These are phyloP conservation scores for Curvularia hawaiiensis DNA, from an alignment of 2,329 filamentous ascomycete species.

Conservation along the genomic window DNA sequence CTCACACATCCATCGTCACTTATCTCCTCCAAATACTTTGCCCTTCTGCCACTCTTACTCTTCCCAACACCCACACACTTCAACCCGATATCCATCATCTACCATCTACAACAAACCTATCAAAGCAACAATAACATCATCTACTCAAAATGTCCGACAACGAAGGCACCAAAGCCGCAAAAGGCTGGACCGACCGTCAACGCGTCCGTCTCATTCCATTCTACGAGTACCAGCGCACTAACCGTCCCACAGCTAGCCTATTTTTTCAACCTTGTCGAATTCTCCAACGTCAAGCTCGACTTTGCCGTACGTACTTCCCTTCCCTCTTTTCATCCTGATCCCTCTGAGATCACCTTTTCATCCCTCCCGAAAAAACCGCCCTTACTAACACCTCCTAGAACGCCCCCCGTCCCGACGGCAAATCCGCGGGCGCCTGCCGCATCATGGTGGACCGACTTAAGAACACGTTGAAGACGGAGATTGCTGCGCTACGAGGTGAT, in stretches of 20 bases:
- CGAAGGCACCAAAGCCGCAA: slow-evolving; percentile 2
- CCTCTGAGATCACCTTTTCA: not conserved
- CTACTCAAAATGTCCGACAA: slow-evolving; percentile 11
- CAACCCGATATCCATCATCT: too few relatives aligned
- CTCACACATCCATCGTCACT: too few relatives aligned
- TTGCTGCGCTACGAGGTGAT: slow-evolving; percentile 21
- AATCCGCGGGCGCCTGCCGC: slow-evolving; percentile 25
- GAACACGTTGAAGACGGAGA: slow-evolving; percentile 20
- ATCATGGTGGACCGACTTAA: slow-evolving; percentile 29
- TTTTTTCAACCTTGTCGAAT: slow-evolving; percentile 19
- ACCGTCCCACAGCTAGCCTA: slow-evolving; percentile 20
- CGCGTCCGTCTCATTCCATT: slow-evolving; percentile 12
- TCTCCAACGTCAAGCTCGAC: slow-evolving; percentile 21
- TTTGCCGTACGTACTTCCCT: slow-evolving; percentile 14
- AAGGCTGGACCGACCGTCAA: slow-evolving; percentile 26
- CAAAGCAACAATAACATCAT: not conserved
- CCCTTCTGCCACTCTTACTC: not conserved
- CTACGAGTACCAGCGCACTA: not conserved
- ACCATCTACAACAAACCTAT: not conserved
- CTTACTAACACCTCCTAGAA: slow-evolving; percentile 15
- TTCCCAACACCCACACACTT: not conserved
- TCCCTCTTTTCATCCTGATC: not conserved
- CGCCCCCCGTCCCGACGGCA: slow-evolving; percentile 23
- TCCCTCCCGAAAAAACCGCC: not conserved
- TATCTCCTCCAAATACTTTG: too few relatives aligned